These are phyloP conservation scores for Ceratobasidium sp. DNA, from an alignment of 1,284 basidiomycete species.

Conservation along the genomic window DNA sequence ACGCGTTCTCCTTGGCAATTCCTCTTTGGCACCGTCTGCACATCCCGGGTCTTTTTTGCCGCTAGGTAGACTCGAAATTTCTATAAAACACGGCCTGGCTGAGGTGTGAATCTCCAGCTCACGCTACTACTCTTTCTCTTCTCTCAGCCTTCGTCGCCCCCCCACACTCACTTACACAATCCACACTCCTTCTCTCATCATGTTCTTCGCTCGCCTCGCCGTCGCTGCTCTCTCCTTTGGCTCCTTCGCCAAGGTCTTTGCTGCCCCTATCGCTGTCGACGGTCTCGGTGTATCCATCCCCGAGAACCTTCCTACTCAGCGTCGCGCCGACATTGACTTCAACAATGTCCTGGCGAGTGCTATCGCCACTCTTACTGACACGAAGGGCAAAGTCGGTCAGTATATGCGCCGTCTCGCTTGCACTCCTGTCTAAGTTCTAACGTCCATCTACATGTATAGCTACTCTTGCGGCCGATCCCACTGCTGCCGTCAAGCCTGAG, in stretches of 20 bases:
- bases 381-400: background rate
- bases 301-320: background rate
- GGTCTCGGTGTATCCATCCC: background rate
- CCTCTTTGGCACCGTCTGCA: background rate
- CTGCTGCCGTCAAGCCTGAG: background rate
- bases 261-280: constrained; percentile 16
- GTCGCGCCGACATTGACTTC: constrained; percentile 1
- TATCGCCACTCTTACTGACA: background rate
- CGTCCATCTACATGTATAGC: background rate
- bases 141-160: constrained; percentile 9
- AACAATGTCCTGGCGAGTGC: background rate
- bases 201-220: constrained; percentile 39
- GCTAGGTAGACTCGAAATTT: background rate
- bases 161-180: constrained; percentile 14
- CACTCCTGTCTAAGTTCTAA: background rate
- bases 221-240: constrained; percentile 33
- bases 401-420: background rate
- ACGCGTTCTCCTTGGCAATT: background rate
- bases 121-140: background rate
- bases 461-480: background rate
- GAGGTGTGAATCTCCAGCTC: background rate
- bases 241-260: constrained; percentile 17
- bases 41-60: background rate
- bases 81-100: background rate
- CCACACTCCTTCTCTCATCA: constrained; percentile 17